These are phyloP conservation scores for Domatiomyces catenatus DNA, from an alignment of 2,329 filamentous ascomycete genomes.

Conservation along the genomic window DNA sequence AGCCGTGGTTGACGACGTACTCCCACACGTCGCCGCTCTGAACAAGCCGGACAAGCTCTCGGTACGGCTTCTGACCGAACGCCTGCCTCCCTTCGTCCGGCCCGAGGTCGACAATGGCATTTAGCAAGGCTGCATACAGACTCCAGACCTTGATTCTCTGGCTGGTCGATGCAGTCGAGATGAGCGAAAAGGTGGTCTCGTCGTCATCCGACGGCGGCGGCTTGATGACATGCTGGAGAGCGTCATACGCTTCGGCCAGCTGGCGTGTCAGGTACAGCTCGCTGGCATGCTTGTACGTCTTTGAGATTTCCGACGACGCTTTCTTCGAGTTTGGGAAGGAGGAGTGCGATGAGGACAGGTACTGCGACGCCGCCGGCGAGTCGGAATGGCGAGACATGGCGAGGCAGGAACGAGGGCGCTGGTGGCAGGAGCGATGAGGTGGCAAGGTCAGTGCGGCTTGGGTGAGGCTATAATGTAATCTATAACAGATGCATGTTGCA, in stretches of 20 bases:
- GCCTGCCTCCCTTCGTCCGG: conserved; percentile 76
- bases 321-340: conserved; percentile 48
- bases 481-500: not conserved
- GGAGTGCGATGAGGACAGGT: conserved; percentile 52
- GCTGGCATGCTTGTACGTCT: conserved; percentile 84
- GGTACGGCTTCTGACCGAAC: conserved; percentile 78
- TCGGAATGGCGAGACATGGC: conserved; percentile 18
- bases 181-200: conserved; percentile 42
- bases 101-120: conserved; percentile 77
- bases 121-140: conserved; percentile 83
- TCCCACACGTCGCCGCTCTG: conserved; percentile 90
- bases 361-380: conserved; percentile 34
- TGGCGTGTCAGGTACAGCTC: conserved; percentile 90
- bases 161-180: conserved; percentile 63
- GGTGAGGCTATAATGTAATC: too few species aligned
- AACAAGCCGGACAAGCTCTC: conserved; percentile 64
- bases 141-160: conserved; percentile 95
- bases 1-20: conserved; percentile 72
- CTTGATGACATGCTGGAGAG: conserved; percentile 66
- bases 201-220: conserved; percentile 23
- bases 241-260: conserved; percentile 74
- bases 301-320: conserved; percentile 53
- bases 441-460: not conserved
- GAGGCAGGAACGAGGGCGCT: not conserved
- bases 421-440: not conserved